Percentiles rank a stretch among this genome's conserved stretches.
Conservation (phyloP, 306 rosid genomes). For the Trifolium fragiferum region DNA sequence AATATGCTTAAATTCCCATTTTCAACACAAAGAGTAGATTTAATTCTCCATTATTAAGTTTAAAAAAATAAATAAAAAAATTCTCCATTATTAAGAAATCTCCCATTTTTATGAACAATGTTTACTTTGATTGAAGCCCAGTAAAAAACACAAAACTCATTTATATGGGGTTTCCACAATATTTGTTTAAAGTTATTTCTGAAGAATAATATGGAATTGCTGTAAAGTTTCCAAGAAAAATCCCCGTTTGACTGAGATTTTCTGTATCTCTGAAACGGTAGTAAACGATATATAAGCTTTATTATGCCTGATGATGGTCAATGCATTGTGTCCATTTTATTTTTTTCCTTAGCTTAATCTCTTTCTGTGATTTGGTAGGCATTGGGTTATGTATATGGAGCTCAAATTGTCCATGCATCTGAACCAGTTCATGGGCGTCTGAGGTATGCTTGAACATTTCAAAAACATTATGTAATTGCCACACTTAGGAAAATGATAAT, state of each 20-base stretch:
- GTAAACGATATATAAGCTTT: neutral
- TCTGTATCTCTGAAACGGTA: neutral
- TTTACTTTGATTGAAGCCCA: neutral
- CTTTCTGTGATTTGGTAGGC: conserved; percentile 63
- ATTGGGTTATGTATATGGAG: conserved; percentile 92
- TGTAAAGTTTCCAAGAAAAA: neutral
- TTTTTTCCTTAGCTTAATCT: conserved; percentile 32
- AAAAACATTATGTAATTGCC: conserved; percentile 29
- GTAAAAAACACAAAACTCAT: neutral
- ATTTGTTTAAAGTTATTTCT: neutral
- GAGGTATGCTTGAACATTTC: conserved; percentile 58
- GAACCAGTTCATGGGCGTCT: conserved; percentile 97
- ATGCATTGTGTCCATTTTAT: neutral
- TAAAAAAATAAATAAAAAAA: too few species aligned
- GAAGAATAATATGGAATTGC: conserved; percentile 5
- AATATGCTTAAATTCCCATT: neutral
- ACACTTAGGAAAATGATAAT: conserved; percentile 21
- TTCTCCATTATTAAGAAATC: neutral
- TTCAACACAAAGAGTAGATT: neutral
- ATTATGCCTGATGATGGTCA: conserved; percentile 23
- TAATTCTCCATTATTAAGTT: neutral
- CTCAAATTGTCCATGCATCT: conserved; percentile 85
- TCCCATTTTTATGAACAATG: conserved; percentile 2
- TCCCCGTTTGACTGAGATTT: neutral
- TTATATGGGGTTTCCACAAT: neutral